Base-by-base conservation (phyloP, 2,329 filamentous ascomycete genomes). In the Penicillium sp. region DNA sequence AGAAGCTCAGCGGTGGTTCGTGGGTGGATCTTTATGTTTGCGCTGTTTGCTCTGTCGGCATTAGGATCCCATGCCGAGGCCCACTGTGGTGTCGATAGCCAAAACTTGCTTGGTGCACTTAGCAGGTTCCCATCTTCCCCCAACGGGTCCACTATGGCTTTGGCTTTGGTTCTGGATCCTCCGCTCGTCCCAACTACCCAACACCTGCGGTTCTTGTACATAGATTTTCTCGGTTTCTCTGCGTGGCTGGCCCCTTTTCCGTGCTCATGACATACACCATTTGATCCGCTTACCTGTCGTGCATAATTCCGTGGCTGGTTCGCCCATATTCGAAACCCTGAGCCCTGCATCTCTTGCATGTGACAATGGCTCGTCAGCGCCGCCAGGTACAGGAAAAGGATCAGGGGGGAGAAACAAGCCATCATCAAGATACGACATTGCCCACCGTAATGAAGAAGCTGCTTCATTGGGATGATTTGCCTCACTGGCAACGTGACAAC, bases 401-500 rank as follows among this genome's bases (percentile, higher is more conserved):
- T 42, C 19, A 43, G 24, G n/a, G 8, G 8, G 40, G 2, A 7
- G 24, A 31, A 39, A 24, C 47, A 56, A 48, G 45, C 54, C 65
- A 56, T 54, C 61, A 66, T 54, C 61, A 66, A 60, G 59, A 65
- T 50, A 60, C 58, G 39, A 42, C 59, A 28, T 58, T 69, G 36
- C 64, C 66, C 18, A 55, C 63, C 19, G 59, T 64, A 43, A 59
- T 72, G 48, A 68, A 64, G 44, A 70, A 62, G 39, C 71, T 77
- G 29, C 68, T 83, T 29, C 74, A 81, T 54, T 83, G 75, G 81
- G 74, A 79, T 62, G 83, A 78, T 67, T 75, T 79, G 18, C 80
- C 78, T 5, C 72, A 74, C 47, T 83, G 81, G 81, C 77, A 79
- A 63, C 79, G 77, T 67, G 87, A 90, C 71, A 91, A 90, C 64